A percentile compares a stretch with the other conserved stretches of the same genome.
These are phyloP conservation scores for Coemansia sp. DNA, from an alignment of 192 early-diverging fungal genomes.

Conservation along the genomic window DNA sequence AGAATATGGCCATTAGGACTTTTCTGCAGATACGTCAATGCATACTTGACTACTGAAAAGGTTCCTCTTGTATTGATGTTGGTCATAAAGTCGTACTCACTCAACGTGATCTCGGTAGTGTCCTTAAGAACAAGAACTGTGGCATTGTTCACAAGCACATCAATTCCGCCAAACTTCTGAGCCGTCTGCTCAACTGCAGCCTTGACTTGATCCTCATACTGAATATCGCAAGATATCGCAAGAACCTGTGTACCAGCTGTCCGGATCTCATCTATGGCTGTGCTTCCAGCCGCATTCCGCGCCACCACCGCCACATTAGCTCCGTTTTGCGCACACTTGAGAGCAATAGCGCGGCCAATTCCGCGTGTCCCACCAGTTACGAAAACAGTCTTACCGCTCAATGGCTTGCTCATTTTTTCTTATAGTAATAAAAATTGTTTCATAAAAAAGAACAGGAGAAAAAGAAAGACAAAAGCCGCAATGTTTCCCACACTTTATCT, in stretches of 20 bases:
- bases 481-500: too few relatives aligned
- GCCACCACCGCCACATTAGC: constrained; percentile 58
- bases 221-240: constrained; percentile 73
- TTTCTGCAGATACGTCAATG: constrained; percentile 66
- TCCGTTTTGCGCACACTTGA: constrained; percentile 46
- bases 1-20: constrained; percentile 76
- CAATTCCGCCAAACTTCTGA: constrained; percentile 71
- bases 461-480: not conserved
- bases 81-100: constrained; percentile 67
- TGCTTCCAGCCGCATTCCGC: constrained; percentile 58
- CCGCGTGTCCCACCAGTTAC: constrained; percentile 56
- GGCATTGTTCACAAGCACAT: constrained; percentile 77
- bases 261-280: constrained; percentile 66
- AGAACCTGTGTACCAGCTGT: constrained; percentile 68
- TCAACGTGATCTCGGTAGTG: constrained; percentile 52
- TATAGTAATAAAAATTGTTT: not conserved
- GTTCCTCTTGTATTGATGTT: constrained; percentile 71
- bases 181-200: constrained; percentile 63
- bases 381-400: constrained; percentile 45
- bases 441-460: not conserved
- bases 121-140: constrained; percentile 68
- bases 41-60: constrained; percentile 68
- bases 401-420: not conserved
- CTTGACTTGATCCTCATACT: constrained; percentile 66
- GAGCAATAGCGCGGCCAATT: constrained; percentile 54